A percentile compares a stretch with the other conserved stretches of the same genome.
Conservation (phyloP, 2,329 filamentous ascomycete genomes). For the Stromatinia cepivora region DNA sequence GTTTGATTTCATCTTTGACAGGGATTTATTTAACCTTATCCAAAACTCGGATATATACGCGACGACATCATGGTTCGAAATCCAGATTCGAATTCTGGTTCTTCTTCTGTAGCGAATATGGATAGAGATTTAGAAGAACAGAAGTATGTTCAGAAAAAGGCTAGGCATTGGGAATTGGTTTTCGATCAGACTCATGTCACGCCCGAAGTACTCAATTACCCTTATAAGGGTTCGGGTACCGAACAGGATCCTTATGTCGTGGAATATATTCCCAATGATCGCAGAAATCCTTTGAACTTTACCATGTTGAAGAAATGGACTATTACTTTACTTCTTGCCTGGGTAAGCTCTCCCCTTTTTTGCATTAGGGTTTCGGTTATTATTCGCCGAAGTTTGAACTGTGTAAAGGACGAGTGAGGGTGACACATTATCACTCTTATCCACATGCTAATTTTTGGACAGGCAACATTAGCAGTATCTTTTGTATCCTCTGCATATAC, state of each 20-base stretch:
- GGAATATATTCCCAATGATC: constrained; percentile 46
- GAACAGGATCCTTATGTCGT: constrained; percentile 47
- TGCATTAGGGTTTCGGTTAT: background rate
- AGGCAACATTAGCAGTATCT: constrained; percentile 47
- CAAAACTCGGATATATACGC: constrained; percentile 4
- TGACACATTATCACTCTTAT: constrained; percentile 33
- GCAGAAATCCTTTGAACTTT: constrained; percentile 46
- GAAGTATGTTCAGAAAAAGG: constrained; percentile 26
- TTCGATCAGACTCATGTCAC: constrained; percentile 49
- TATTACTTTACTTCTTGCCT: constrained; percentile 43
- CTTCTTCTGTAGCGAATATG: constrained; percentile 23
- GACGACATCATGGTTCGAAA: constrained; percentile 10
- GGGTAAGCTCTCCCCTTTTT: constrained; percentile 43
- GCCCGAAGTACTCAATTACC: constrained; percentile 47
- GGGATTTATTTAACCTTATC: background rate
- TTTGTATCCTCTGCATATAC: constrained; percentile 46
- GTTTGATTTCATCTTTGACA: background rate
- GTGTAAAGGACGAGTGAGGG: background rate
- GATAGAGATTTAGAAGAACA: constrained; percentile 31
- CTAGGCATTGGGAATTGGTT: constrained; percentile 45
- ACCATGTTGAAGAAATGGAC: constrained; percentile 43
- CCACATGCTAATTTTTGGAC: constrained; percentile 49
- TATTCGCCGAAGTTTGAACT: background rate
- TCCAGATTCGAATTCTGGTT: constrained; percentile 23
- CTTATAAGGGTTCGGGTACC: constrained; percentile 45